Evolutionary conservation across 768 basidiomycete genomes (phyloP).

Genomic region (Phaeotremella skinneri): DNA sequence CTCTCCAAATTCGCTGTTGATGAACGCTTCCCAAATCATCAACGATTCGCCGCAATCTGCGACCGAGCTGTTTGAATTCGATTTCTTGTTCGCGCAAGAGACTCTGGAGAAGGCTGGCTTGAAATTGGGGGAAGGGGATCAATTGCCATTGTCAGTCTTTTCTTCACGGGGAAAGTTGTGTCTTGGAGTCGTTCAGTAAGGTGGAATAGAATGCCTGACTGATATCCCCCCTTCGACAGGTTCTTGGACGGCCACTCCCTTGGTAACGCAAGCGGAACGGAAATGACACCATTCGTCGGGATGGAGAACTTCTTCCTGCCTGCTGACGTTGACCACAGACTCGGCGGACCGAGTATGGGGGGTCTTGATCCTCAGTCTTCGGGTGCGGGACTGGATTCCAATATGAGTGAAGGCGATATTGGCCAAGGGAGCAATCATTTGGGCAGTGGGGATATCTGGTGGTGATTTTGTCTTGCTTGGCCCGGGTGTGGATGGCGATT

Average conservation of each 20-base stretch:
- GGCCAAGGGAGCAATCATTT: neutral
- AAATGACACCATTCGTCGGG: conserved; percentile 42
- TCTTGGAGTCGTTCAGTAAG: neutral
- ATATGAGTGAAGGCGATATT: neutral
- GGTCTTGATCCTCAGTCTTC: neutral
- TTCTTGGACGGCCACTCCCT: conserved; percentile 51
- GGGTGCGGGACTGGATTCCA: too few species aligned
- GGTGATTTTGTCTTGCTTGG: conserved; percentile 3
- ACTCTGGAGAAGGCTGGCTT: conserved; percentile 46
- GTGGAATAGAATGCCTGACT: neutral
- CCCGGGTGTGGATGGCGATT: too few species aligned
- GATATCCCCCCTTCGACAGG: conserved; percentile 17
- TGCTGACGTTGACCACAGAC: conserved; percentile 39
- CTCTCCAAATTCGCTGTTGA: conserved; percentile 22
- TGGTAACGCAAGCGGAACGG: conserved; percentile 27
- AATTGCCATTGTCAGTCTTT: conserved; percentile 47
- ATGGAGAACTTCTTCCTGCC: conserved; percentile 52
- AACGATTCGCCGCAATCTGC: conserved; percentile 43
- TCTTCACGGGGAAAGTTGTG: neutral
- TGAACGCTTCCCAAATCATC: conserved; percentile 28
- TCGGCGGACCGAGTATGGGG: conserved; percentile 21
- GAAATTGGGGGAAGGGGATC: conserved; percentile 37
- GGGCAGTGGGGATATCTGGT: conserved; percentile 18
- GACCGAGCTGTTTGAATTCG: conserved; percentile 48
- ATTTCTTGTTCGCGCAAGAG: conserved; percentile 46